Evolutionary conservation across 352 stramenopile species (phyloP).

Genomic region (Thraustochytrium striatum): DNA sequence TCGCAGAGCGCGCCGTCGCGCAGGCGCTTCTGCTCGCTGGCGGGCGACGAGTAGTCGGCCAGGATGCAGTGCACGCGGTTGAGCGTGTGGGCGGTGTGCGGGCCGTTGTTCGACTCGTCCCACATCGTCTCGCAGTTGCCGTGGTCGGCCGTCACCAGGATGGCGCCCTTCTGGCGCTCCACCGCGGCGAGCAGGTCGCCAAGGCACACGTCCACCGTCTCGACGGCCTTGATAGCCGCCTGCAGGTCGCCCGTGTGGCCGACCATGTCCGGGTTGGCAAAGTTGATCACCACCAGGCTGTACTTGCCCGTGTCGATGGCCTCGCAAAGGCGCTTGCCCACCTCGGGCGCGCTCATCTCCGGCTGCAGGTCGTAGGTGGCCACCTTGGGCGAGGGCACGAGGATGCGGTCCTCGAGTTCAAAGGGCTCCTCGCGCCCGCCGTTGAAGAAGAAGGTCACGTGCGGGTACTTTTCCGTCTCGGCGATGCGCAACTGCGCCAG

Average conservation of each 20-base stretch:
- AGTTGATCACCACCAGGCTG: constrained; percentile 49
- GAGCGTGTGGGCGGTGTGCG: constrained; percentile 48
- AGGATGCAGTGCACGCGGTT: constrained; percentile 44
- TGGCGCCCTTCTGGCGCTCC: constrained; percentile 20
- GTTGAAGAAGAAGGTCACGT: constrained; percentile 54
- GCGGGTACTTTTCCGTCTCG: constrained; percentile 50
- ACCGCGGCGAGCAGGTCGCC: constrained; percentile 40
- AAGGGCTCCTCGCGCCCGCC: constrained; percentile 49
- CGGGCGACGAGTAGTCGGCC: constrained; percentile 11
- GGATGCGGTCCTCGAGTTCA: constrained; percentile 46
- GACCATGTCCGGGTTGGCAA: constrained; percentile 53
- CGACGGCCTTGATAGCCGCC: constrained; percentile 48
- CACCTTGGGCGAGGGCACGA: constrained; percentile 45
- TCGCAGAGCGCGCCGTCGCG: constrained; percentile 40
- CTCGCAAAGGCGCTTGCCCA: constrained; percentile 34
- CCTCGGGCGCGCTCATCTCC: constrained; percentile 45
- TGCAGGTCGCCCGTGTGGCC: constrained; percentile 50
- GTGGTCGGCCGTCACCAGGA: constrained; percentile 52
- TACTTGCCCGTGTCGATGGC: constrained; percentile 45
- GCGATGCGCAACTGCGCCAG: constrained; percentile 48
- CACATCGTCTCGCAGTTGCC: constrained; percentile 51
- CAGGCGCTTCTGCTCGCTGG: constrained; percentile 5
- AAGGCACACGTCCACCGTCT: constrained; percentile 47
- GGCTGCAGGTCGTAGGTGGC: constrained; percentile 50
- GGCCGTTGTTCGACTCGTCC: constrained; percentile 20